phyloP scores from a whole-genome alignment of 2,329 filamentous ascomycete species.

The Verticillium isaacii region DNA sequence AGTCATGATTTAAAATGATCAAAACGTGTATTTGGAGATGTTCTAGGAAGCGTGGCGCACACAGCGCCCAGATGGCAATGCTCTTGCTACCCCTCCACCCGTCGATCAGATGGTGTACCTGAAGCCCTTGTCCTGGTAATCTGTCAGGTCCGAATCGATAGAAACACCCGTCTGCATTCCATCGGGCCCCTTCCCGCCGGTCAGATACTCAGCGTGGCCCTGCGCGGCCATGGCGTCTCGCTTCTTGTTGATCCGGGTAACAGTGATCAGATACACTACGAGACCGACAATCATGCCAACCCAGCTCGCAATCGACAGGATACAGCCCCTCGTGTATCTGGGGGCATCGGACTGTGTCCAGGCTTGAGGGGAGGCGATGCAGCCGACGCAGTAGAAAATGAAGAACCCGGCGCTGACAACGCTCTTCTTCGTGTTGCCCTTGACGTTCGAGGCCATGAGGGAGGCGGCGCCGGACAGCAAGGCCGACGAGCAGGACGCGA shows the following conservation, averaged over 20 bases:
- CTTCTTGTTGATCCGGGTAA: constrained; percentile 3
- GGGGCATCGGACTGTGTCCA: constrained; percentile 17
- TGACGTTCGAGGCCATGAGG: constrained; percentile 60
- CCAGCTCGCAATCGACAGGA: constrained; percentile 15
- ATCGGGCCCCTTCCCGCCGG: neutral
- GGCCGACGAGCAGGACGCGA: constrained; percentile 13
- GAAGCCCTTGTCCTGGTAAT: constrained; percentile 17
- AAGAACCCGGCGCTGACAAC: constrained; percentile 37
- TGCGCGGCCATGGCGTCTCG: neutral
- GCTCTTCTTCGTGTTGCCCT: constrained; percentile 63
- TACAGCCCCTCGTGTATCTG: constrained; percentile 15
- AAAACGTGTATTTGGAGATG: too few relatives aligned
- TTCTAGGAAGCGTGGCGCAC: too few relatives aligned
- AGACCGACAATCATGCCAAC: constrained; percentile 7
- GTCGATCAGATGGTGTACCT: constrained; percentile 14
- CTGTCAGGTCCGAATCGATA: constrained; percentile 17
- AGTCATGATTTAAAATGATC: too few relatives aligned
- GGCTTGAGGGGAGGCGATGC: constrained; percentile 17
- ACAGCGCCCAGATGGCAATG: too few relatives aligned
- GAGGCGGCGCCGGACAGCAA: constrained; percentile 13
- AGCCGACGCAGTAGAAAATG: constrained; percentile 19
- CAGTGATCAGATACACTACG: neutral
- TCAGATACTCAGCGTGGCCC: constrained; percentile 3
- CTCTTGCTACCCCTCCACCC: too few relatives aligned
- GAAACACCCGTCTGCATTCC: constrained; percentile 4